Evolutionary conservation across 2,329 filamentous ascomycete species (phyloP), one percentile per base, ranked within the genome.

Genomic region (Fusarium beomiforme): DNA sequence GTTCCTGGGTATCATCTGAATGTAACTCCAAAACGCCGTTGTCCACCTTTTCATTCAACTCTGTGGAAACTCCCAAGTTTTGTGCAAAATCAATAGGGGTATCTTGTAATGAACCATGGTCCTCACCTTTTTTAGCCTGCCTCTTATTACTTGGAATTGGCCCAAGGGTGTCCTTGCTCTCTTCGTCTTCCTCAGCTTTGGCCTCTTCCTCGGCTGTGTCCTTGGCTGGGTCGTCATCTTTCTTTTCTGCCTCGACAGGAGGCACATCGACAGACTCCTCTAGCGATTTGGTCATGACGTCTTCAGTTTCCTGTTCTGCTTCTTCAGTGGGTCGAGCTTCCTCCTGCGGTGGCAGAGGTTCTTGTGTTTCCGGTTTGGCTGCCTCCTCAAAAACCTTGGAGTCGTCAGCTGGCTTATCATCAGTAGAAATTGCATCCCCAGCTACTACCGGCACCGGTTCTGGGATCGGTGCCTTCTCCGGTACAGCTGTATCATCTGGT

Each of bases 41-140:
- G 59, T 72, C 70, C 69, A 65, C 68, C 70, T 74, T 72, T 64
- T 74, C 64, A 63, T 75, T 66, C 64, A 74, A 66, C 64, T 74
- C 70, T 64, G 69, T 70, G 70, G 73, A 73, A 71, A 75, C 71
- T 76, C 71, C 76, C 73, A 75, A 69, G 72, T 67, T 66, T 75
- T 75, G 76, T 70, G 73, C 58, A 79, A 80, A 78, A 77, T 77
- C 76, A 80, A 77, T 75, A 74, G 77, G 78, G 78, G 78, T 78
- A 82, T 82, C 76, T 79, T 78, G 75, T 76, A 80, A 76, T 77
- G 72, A 78, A 79, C 73, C 69, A 66, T 75, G 69, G 74, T 80
- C 78, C 83, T 85, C 81, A 85, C 83, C 83, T 85, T 83, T 84
- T 72, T 79, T 80, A 59, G 75, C 74, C 67, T 72, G 77, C 70